Evolutionary conservation across 805 yeast genomes (phyloP).

Genomic region (Pichia exigua): DNA sequence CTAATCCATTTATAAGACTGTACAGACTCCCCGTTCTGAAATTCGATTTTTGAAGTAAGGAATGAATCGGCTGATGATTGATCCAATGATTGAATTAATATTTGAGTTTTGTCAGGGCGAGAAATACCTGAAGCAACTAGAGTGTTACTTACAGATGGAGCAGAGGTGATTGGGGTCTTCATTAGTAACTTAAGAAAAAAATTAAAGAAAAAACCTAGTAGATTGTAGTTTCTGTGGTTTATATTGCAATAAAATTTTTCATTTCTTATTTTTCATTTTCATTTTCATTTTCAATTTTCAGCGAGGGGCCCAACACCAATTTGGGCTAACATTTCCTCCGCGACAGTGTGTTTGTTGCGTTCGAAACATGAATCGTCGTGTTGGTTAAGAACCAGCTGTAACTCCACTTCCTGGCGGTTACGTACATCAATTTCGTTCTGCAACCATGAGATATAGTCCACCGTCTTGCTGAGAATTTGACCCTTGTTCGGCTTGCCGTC

Average conservation of each 20-base stretch:
- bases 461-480: slow-evolving; percentile 67
- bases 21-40: slow-evolving; percentile 34
- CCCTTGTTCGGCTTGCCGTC: slow-evolving; percentile 86
- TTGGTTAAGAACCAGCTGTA: slow-evolving; percentile 37
- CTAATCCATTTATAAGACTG: slow-evolving; percentile 32
- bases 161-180: slow-evolving; percentile 3
- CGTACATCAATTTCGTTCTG: slow-evolving; percentile 71
- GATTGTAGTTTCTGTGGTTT: background rate
- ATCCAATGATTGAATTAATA: slow-evolving; percentile 32
- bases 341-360: slow-evolving; percentile 52
- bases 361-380: background rate
- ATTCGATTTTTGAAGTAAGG: slow-evolving; percentile 23
- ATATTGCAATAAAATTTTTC: slow-evolving; percentile 2
- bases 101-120: slow-evolving; percentile 39
- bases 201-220: too few relatives aligned
- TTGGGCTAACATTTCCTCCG: slow-evolving; percentile 65
- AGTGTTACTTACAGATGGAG: background rate
- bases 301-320: slow-evolving; percentile 82
- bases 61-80: slow-evolving; percentile 7
- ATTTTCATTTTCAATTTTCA: slow-evolving; percentile 20
- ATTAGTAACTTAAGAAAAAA: background rate
- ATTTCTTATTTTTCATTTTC: background rate
- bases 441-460: slow-evolving; percentile 58
- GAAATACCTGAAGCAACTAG: slow-evolving; percentile 29
- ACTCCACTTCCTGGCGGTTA: slow-evolving; percentile 72